Evolutionary conservation across 768 basidiomycete genomes (phyloP), one percentile per base, ranked within the genome.

Genomic region (Cystofilobasidium macerans): DNA sequence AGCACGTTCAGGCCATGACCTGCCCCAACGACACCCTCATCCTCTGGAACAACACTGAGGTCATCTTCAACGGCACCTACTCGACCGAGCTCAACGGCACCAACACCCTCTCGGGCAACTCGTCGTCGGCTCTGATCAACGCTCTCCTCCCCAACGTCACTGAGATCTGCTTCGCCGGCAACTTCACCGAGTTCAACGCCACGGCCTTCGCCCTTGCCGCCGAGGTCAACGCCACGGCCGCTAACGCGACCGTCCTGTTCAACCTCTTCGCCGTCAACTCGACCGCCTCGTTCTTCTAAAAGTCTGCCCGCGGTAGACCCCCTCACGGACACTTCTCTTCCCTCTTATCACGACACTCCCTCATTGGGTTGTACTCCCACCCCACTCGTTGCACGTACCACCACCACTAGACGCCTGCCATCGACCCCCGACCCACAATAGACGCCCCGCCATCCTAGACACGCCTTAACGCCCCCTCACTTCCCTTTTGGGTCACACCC

Each of bases 21-120:
- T 64, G 63, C 54, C 63, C 63, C 45, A 48, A 64, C 63, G 42
- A 36, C 5, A 57, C 56, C 54, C 57, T 64, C 6, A 35, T 64
- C 30, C 63, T 64, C 40, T 64, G 53, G 36, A 48, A 64, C 63
- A 26, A 57, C 56, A 47, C 26, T 12, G 54, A 57, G 36, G 42
- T 64, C 54, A 54, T 58, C 56, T 64, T 28, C 63, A 64, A 64
- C 63, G 54, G 56, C 26, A 45, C 63, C 30, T 64, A 62, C 61
- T 35, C 61, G 13, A 13, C 47, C 24, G 45, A 48, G 61, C 61
- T 62, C 61, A 62, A 62, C 61, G 61, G 61, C 36, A 48, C 61
- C 47, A 53, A 53, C 61, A 51, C 61, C 7, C 61, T 62, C 61
- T 47, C 22, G 33, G 61, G 43, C 45, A 62, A 62, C 61, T 32